Base-by-base conservation (phyloP, 495 filamentous ascomycete species). In the Durotheca rogersii region DNA sequence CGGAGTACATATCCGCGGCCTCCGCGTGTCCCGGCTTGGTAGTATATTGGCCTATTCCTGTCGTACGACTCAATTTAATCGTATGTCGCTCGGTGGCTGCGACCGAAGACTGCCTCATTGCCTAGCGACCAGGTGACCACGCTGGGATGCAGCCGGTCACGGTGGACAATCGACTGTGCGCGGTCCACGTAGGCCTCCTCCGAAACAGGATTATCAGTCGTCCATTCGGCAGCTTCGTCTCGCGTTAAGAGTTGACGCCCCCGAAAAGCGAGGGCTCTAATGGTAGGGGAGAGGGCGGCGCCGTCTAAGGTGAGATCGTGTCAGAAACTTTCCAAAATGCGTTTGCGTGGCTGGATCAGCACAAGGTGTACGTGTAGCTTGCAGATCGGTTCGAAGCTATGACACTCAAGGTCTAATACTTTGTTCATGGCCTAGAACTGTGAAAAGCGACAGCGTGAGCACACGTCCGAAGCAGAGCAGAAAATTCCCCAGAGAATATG, bases 41-140 rank as follows among this genome's bases (percentile, higher is more conserved):
- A 88, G 62, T 89, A 85, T 0, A 88, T 66, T 0, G 74, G 77
- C 11, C 85, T 66, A 5, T 72, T 77, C 3, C 75, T 67, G 56
- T 89, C 85, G 19, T 67, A 66, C 0, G 58, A 38, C 41, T 81
- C 83, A 9, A 76, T 73, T 58, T 75, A 85, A 3, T 80, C 67
- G 52, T 81, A 80, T 84, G 88, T 88, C 7, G 78, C 76, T 27
- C 63, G 64, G 46, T 82, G 77, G 54, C 87, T 87, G 27, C 67
- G 68, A 1, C 85, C 85, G 51, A 82, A 87, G 60, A 81, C 86
- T 0, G 83, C 77, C 53, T 87, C 84, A 44, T 87, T 87, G 0
- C 85, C 85, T 2, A 89, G 66, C 21, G 76, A 81, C 85, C 85
- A 89, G 53, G 87, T 81, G 30, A 88, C 79, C 6, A 89, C 70